Conservation (phyloP, 495 filamentous ascomycete species). For the Clavariopsis aquatica region DNA sequence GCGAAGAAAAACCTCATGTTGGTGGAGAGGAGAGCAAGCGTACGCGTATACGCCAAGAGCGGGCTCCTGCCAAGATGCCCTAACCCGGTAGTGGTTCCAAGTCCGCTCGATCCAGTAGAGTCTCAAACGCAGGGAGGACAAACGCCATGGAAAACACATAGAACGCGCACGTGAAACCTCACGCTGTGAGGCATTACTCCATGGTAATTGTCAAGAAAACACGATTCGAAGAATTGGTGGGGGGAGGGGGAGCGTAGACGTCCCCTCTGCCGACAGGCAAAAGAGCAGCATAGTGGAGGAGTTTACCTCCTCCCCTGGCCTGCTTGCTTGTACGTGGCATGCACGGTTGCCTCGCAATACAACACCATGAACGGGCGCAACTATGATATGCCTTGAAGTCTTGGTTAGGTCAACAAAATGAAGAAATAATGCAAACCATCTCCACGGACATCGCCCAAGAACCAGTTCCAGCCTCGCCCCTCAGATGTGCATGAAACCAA, state of each 20-base stretch:
- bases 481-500: slow-evolving; percentile 4
- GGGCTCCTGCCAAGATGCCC: too few species aligned
- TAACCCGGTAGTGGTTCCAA: too few species aligned
- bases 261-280: too few species aligned
- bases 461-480: neutral
- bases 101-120: neutral
- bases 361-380: neutral
- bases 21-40: neutral
- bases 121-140: too few species aligned
- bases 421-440: neutral
- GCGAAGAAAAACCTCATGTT: neutral
- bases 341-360: neutral
- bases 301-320: too few species aligned
- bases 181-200: neutral
- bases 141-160: neutral
- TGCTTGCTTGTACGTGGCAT: too few species aligned
- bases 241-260: too few species aligned
- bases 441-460: neutral
- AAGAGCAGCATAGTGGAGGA: too few species aligned
- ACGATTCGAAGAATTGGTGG: too few species aligned
- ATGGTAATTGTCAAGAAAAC: neutral
- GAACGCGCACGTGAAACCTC: neutral
- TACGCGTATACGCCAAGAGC: too few species aligned
- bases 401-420: too few species aligned
- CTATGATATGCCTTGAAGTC: too few species aligned